A percentile compares a stretch with the other conserved stretches of the same genome.
Conservation (phyloP, 164 flowering plant genomes). For the Taxillus chinensis region DNA sequence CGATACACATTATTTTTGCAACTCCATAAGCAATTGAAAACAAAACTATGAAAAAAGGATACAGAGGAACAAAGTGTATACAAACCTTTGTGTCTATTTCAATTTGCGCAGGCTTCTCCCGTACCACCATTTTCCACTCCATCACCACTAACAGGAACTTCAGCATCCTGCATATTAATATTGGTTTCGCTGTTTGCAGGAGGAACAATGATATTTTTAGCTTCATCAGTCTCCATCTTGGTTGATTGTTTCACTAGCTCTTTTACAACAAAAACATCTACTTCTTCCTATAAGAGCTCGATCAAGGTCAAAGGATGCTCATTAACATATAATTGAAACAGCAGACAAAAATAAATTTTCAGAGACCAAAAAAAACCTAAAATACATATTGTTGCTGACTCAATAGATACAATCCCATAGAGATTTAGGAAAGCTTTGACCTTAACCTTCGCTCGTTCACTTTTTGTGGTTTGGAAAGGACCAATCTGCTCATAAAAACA, state of each 20-base stretch:
- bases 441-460: conserved; percentile 67
- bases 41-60: too few species aligned
- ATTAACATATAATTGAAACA: not conserved
- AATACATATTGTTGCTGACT: conserved; percentile 73
- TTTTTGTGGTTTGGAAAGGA: conserved; percentile 66
- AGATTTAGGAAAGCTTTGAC: conserved; percentile 71
- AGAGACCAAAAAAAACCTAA: not conserved
- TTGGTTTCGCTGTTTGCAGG: conserved; percentile 37
- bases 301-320: not conserved
- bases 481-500: conserved; percentile 43
- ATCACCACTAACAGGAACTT: conserved; percentile 30
- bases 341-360: not conserved
- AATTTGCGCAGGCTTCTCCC: conserved; percentile 72
- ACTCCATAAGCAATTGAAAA: too few species aligned
- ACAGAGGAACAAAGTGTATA: not conserved
- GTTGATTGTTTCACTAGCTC: conserved; percentile 48
- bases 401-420: conserved; percentile 82
- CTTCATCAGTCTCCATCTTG: conserved; percentile 80
- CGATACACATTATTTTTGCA: too few species aligned
- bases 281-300: conserved; percentile 73
- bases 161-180: conserved; percentile 73
- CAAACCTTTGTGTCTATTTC: conserved; percentile 76
- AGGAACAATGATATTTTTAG: conserved; percentile 27
- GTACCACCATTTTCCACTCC: conserved; percentile 62
- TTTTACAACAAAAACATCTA: conserved; percentile 64